These are phyloP conservation scores for Ustilago tritici DNA, from an alignment of 1,284 basidiomycete genomes.

Conservation along the genomic window DNA sequence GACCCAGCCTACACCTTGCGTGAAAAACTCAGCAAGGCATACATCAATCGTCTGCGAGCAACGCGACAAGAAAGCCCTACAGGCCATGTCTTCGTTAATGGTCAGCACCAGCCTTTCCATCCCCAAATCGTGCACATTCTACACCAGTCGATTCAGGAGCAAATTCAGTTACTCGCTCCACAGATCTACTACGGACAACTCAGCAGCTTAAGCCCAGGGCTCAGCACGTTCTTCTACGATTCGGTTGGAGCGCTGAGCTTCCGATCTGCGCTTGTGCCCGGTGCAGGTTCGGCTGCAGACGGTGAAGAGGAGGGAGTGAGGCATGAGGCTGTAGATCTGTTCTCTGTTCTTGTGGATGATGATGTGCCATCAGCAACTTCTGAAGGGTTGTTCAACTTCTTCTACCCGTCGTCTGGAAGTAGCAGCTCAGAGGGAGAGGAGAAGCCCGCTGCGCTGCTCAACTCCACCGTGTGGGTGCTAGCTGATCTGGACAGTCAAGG, in stretches of 20 bases:
- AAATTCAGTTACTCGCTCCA: slow-evolving; percentile 50
- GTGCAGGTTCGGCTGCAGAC: not conserved
- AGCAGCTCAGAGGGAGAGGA: slow-evolving; percentile 68
- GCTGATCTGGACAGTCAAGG: slow-evolving; percentile 81
- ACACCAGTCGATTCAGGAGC: slow-evolving; percentile 48
- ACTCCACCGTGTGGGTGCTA: slow-evolving; percentile 77
- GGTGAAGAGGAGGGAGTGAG: slow-evolving; percentile 71
- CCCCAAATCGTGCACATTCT: slow-evolving; percentile 72
- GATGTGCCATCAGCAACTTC: not conserved
- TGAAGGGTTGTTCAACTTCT: slow-evolving; percentile 71
- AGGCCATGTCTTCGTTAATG: slow-evolving; percentile 83
- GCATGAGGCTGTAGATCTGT: slow-evolving; percentile 65
- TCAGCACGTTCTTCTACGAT: slow-evolving; percentile 88
- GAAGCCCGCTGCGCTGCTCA: slow-evolving; percentile 27
- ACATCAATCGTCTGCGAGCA: slow-evolving; percentile 51
- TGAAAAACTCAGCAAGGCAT: slow-evolving; percentile 26
- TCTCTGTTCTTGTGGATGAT: slow-evolving; percentile 29
- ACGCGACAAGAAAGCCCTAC: slow-evolving; percentile 21
- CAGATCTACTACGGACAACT: slow-evolving; percentile 78
- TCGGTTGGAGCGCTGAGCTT: slow-evolving; percentile 78
- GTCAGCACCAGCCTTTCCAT: slow-evolving; percentile 80
- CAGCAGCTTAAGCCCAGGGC: slow-evolving; percentile 73
- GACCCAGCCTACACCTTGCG: slow-evolving; percentile 12
- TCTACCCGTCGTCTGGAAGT: slow-evolving; percentile 74
- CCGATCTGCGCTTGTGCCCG: slow-evolving; percentile 78